Evolutionary conservation across 148 eudicot genomes (phyloP).

Genomic region (Dysphania ambrosioides): DNA sequence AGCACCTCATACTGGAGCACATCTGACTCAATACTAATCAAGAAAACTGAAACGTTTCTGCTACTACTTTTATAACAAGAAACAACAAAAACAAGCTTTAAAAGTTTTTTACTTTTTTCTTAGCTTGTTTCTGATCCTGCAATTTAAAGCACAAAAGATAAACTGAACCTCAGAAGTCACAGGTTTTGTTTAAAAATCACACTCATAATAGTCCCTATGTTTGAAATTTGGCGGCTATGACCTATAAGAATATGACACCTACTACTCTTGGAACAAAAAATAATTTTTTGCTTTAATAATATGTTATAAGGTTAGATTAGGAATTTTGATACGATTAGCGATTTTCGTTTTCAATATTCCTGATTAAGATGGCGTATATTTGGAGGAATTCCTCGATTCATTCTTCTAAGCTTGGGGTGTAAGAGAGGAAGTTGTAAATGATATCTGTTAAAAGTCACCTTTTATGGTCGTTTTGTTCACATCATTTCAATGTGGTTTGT

Average conservation of each 20-base stretch:
- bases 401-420: slow-evolving; percentile 18
- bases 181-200: slow-evolving; percentile 22
- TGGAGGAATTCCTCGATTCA: slow-evolving; percentile 3
- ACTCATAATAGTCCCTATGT: neutral
- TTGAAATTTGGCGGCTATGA: slow-evolving; percentile 8
- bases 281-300: neutral
- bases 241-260: slow-evolving; percentile 5
- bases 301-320: neutral
- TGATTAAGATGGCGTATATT: neutral
- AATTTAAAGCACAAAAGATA: neutral
- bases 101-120: neutral
- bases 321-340: neutral
- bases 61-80: slow-evolving; percentile 11
- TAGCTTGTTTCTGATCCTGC: neutral
- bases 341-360: neutral
- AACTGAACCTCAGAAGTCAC: slow-evolving; percentile 21
- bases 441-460: slow-evolving; percentile 12
- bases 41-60: neutral
- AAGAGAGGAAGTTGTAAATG: slow-evolving; percentile 20
- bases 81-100: slow-evolving; percentile 5
- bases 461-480: slow-evolving; percentile 33
- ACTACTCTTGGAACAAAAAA: neutral
- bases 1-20: neutral
- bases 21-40: neutral
- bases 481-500: slow-evolving; percentile 26